Base-by-base conservation (phyloP, 2,329 filamentous ascomycete species). In the Kalaharituber pfeilii region DNA sequence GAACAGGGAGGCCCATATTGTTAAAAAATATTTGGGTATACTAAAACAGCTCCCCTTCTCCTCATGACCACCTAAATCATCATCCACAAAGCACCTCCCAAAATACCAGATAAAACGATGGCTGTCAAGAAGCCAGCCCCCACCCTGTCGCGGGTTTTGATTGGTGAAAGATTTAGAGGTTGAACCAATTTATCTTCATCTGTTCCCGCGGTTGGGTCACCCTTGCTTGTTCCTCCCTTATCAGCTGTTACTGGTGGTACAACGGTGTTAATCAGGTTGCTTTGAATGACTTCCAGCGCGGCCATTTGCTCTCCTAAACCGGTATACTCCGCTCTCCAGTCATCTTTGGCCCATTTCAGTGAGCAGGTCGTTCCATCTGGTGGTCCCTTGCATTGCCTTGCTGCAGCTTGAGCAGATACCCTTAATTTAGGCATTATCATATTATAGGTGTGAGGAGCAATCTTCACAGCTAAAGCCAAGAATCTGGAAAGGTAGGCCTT, bases 401-500 rank as follows among this genome's bases (percentile, higher is more conserved):
- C 77, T 2, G 79, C 80, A 0, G 77, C 79, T 25, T 68, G 57
- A 29, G 78, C 76, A 1, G 76, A 76, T 1, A 73, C 65, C 4
- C 68, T 65, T 42, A 83, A 71, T 47, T 75, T 67, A 2, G 66
- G 64, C 50, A 71, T 68, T 49, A 82, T 71, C 3, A 70, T 67
- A 2, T 67, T 53, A 2, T 68, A 67, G 20, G 80, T 73, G 20
- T 72, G 73, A 8, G 80, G 77, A 56, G 78, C 71, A 67, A 81
- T 71, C 51, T 73, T 65, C 29, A 76, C 71, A 2, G 77, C 73
- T 47, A 74, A 71, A 68, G 74, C 80, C 69, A 82, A 75, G 69
- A 79, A 81, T 53, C 79, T 77, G 25, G 78, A 71, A 27, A 82
- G 71, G 65, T 80, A 81, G 44, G 73, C 80, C 68, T 85, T 86